Base-by-base conservation (phyloP, 2,329 filamentous ascomycete genomes). In the Xylaria sp. region DNA sequence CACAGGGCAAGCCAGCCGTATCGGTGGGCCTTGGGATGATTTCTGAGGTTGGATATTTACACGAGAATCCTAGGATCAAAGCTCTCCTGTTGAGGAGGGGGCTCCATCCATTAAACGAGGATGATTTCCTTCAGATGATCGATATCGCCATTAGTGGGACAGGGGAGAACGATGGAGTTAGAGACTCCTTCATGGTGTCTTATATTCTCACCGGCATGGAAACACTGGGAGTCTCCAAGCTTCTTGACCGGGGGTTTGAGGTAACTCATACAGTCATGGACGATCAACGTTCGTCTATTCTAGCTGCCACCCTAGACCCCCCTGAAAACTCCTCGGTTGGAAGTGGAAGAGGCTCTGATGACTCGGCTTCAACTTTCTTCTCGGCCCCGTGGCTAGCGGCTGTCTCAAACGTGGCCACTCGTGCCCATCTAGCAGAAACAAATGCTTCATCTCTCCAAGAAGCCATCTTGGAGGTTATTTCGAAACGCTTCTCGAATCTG, bases 21-120 rank as follows among this genome's bases (percentile, higher is more conserved):
- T 72, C 73, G 0, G 19, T 76, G 0, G 71, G 69, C 1, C 47
- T 76, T 0, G 71, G 72, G 1, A 72, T 78, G 69, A 73, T 82
- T 25, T 72, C 72, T 0, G 78, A 76, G 8, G 71, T 75, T 4
- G 74, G 75, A 0, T 74, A 74, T 42, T 57, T 77, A 0, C 72
- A 72, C 17, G 74, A 77, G 31, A 74, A 75, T 33, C 71, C 70
- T 0, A 64, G 65, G 1, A 66, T 71, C 15, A 67, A 70, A 23
- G 56, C 57, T 0, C 23, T 70, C 0, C 51, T 73, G 0, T n/a
- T 71, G 0, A 57, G 68, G 0, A 67, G 54, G n/a, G 72, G 70
- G 0, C 63, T 71, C 19, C 58, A 72, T 7, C 66, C 66, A 0
- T 42, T 73, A 0, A 67, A 53, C 35, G 70, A 73, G 42, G 63